phyloP scores from a whole-genome alignment of 2,329 filamentous ascomycete species.

The Talaromyces pinophilus region DNA sequence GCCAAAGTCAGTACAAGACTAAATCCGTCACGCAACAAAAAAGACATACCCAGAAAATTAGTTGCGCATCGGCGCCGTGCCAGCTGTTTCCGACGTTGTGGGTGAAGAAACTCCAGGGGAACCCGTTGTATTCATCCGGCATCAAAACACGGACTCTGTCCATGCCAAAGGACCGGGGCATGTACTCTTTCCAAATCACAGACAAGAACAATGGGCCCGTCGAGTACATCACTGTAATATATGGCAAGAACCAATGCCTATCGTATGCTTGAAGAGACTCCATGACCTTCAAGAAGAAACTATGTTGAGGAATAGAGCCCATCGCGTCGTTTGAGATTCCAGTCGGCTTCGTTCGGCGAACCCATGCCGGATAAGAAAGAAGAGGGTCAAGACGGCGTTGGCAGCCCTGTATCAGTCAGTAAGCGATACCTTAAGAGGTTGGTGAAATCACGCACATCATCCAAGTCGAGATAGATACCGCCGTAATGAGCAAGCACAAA shows the following conservation, averaged over 20 bases:
- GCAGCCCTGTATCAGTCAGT: conserved; percentile 57
- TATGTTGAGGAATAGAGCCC: conserved; percentile 70
- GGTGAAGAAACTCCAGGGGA: conserved; percentile 71
- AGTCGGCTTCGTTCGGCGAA: conserved; percentile 71
- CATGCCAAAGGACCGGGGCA: conserved; percentile 46
- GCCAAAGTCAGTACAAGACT: conserved; percentile 8
- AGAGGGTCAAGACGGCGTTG: conserved; percentile 67
- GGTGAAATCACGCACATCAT: conserved; percentile 55
- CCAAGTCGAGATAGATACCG: conserved; percentile 78
- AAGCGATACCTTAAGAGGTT: not conserved
- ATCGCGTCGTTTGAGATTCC: conserved; percentile 82
- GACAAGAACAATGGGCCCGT: conserved; percentile 76
- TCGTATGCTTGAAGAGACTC: conserved; percentile 68
- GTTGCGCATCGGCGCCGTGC: conserved; percentile 63
- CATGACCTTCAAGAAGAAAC: conserved; percentile 71
- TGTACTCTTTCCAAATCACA: conserved; percentile 74
- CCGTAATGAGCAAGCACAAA: conserved; percentile 76
- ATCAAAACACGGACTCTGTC: conserved; percentile 67
- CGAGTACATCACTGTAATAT: conserved; percentile 78
- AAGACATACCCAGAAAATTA: conserved; percentile 63
- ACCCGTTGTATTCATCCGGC: conserved; percentile 68
- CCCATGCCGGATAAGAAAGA: conserved; percentile 68
- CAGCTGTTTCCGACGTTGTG: conserved; percentile 66
- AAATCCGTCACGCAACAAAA: not conserved
- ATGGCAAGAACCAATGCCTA: conserved; percentile 67